These are phyloP conservation scores for Quercus ilex DNA, from an alignment of 306 rosid species.

Conservation along the genomic window DNA sequence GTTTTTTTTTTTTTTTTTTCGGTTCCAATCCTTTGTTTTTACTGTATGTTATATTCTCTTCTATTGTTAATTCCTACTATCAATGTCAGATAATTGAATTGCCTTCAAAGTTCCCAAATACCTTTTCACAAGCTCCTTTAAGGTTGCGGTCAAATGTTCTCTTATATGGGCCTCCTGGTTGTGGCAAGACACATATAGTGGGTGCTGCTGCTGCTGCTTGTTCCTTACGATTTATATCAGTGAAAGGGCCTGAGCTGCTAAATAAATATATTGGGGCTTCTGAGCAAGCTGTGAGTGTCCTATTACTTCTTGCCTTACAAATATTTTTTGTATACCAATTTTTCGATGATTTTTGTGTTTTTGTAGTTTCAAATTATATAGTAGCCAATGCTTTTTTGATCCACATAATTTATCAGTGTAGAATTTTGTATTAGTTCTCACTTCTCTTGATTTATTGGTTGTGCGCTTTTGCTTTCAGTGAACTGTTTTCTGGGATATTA, in stretches of 20 bases:
- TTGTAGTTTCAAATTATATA: not conserved
- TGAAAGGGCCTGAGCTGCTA: slow-evolving; percentile 93
- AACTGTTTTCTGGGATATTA: not conserved
- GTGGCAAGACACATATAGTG: slow-evolving; percentile 94
- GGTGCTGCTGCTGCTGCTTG: slow-evolving; percentile 98
- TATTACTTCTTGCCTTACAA: slow-evolving; percentile 4
- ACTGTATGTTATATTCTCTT: not conserved
- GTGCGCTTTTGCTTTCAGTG: not conserved
- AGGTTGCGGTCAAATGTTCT: slow-evolving; percentile 92
- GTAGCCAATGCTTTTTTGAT: not conserved
- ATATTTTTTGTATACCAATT: not conserved
- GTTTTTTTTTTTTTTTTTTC: not conserved
- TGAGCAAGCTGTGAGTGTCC: slow-evolving; percentile 91
- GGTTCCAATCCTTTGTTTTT: not conserved
- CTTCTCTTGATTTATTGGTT: not conserved
- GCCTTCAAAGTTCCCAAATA: slow-evolving; percentile 89
- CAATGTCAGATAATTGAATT: slow-evolving; percentile 77
- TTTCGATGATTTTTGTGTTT: not conserved
- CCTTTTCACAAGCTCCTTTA: slow-evolving; percentile 85
- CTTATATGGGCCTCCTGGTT: slow-evolving; percentile 96
- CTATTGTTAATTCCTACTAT: not conserved
- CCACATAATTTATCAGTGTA: not conserved
- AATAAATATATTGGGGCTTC: slow-evolving; percentile 98
- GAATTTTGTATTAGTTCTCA: not conserved
- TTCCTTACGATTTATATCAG: slow-evolving; percentile 82